phyloP scores from a whole-genome alignment of 208 protist genomes.

The Sergeia podlipaevii region DNA sequence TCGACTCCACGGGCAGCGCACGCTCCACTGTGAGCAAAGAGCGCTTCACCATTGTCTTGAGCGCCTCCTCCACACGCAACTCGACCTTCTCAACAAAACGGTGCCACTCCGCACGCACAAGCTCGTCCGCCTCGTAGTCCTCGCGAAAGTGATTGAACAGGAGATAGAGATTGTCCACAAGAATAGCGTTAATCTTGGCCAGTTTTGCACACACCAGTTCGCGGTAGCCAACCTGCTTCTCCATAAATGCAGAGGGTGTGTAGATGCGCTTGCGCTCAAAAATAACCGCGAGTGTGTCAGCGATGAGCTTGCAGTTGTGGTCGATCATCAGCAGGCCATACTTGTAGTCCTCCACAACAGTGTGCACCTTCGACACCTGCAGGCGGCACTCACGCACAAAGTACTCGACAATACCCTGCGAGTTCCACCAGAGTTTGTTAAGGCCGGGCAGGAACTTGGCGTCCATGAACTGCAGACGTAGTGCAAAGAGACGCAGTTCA shows the following conservation, averaged over 20 bases:
- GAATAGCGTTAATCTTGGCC: slow-evolving; percentile 65
- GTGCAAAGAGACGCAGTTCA: slow-evolving; percentile 93
- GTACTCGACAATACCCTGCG: slow-evolving; percentile 93
- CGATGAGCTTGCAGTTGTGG: slow-evolving; percentile 88
- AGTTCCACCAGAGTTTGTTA: slow-evolving; percentile 93
- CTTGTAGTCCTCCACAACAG: slow-evolving; percentile 94
- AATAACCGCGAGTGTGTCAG: slow-evolving; percentile 90
- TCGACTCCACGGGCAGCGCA: slow-evolving; percentile 89
- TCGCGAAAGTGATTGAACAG: slow-evolving; percentile 91
- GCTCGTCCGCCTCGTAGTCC: slow-evolving; percentile 77
- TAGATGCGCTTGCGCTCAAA: slow-evolving; percentile 96
- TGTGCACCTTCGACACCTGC: slow-evolving; percentile 78
- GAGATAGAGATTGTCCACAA: slow-evolving; percentile 78
- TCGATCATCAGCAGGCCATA: slow-evolving; percentile 82
- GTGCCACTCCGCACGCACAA: slow-evolving; percentile 92
- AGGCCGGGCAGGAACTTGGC: slow-evolving; percentile 91
- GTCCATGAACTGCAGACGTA: slow-evolving; percentile 92
- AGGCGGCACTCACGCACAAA: slow-evolving; percentile 93
- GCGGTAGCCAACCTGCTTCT: slow-evolving; percentile 84
- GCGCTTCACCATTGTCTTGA: slow-evolving; percentile 94
- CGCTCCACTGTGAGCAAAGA: slow-evolving; percentile 90
- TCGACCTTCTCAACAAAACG: slow-evolving; percentile 92
- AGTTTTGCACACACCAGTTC: slow-evolving; percentile 73
- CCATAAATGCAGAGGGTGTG: slow-evolving; percentile 78
- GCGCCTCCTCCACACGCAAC: slow-evolving; percentile 91